Conservation (phyloP, 2,329 filamentous ascomycete species). For the Corniculantispora saksenae region DNA sequence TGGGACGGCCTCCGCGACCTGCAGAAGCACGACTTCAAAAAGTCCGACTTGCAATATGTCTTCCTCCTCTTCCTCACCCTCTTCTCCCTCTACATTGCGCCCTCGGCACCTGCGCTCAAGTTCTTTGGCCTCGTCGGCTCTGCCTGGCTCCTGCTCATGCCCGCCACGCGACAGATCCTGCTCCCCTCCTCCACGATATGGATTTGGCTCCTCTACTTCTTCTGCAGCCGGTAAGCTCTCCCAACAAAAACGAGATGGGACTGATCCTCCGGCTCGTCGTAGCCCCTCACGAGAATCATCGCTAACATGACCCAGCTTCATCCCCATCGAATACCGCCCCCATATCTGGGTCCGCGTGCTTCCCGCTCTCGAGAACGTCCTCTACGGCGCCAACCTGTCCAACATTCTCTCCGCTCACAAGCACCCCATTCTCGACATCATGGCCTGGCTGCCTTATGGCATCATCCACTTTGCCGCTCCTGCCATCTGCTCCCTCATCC, state of each 20-base stretch:
- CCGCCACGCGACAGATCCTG: slow-evolving; percentile 87
- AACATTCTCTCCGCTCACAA: slow-evolving; percentile 93
- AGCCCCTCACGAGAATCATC: neutral
- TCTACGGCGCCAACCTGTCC: slow-evolving; percentile 93
- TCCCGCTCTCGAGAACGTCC: slow-evolving; percentile 90
- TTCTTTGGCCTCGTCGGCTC: slow-evolving; percentile 68
- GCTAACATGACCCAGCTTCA: slow-evolving; percentile 64
- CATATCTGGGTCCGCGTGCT: slow-evolving; percentile 95
- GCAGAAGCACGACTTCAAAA: slow-evolving; percentile 75
- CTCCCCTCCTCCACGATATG: slow-evolving; percentile 83
- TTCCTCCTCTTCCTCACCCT: slow-evolving; percentile 72
- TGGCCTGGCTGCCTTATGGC: slow-evolving; percentile 93
- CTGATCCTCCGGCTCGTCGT: slow-evolving; percentile 23
- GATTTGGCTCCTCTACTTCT: slow-evolving; percentile 88
- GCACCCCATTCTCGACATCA: slow-evolving; percentile 76
- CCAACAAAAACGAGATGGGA: neutral
- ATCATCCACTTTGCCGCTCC: slow-evolving; percentile 87
- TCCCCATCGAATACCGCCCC: slow-evolving; percentile 83
- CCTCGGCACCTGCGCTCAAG: slow-evolving; percentile 78
- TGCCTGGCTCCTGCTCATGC: slow-evolving; percentile 72
- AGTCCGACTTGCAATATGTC: slow-evolving; percentile 83
- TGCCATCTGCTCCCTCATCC: slow-evolving; percentile 71
- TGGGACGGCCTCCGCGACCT: slow-evolving; percentile 75
- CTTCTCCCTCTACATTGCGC: slow-evolving; percentile 82
- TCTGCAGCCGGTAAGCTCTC: slow-evolving; percentile 81